Percentiles rank a stretch among this genome's conserved stretches.
phyloP scores from a whole-genome alignment of 371 early-diverging fungal species.

The Actinomortierella wolfii region DNA sequence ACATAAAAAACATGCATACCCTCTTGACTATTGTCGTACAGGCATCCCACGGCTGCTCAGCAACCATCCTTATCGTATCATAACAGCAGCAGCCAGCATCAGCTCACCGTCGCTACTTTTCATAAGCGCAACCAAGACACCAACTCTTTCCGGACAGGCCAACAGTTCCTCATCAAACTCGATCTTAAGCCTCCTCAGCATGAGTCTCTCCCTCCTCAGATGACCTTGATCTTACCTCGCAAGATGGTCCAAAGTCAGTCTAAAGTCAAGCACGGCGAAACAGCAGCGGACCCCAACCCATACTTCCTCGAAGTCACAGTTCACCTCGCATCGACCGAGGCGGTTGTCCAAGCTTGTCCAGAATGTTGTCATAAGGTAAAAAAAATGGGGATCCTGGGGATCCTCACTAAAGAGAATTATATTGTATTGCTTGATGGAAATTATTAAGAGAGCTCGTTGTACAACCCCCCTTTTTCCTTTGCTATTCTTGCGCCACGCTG shows the following conservation, averaged over 20 bases:
- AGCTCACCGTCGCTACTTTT: slow-evolving; percentile 35
- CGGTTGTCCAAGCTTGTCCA: slow-evolving; percentile 38
- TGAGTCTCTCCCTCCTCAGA: slow-evolving; percentile 30
- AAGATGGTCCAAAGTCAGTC: slow-evolving; percentile 38
- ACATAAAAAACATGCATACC: no score
- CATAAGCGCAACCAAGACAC: slow-evolving; percentile 45
- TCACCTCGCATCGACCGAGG: slow-evolving; percentile 37
- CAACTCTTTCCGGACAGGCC: slow-evolving; percentile 45
- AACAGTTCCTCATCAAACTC: slow-evolving; percentile 40
- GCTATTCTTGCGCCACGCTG: no score
- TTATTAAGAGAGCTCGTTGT: no score
- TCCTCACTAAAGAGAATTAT: no score
- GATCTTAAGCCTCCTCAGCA: slow-evolving; percentile 17
- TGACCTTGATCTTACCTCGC: slow-evolving; percentile 40
- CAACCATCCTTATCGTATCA: slow-evolving; percentile 6
- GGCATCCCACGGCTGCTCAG: no score
- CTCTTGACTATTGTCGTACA: no score
- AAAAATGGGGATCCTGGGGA: not conserved
- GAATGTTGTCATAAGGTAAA: slow-evolving; percentile 43
- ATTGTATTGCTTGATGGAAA: no score
- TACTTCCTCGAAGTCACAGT: slow-evolving; percentile 36
- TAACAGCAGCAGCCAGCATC: slow-evolving; percentile 12
- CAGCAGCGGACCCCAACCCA: slow-evolving; percentile 6
- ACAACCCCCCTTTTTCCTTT: no score
- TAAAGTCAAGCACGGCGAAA: slow-evolving; percentile 29